These are phyloP conservation scores for Candida silvicultrix DNA, from an alignment of 805 yeast species.

Conservation along the genomic window DNA sequence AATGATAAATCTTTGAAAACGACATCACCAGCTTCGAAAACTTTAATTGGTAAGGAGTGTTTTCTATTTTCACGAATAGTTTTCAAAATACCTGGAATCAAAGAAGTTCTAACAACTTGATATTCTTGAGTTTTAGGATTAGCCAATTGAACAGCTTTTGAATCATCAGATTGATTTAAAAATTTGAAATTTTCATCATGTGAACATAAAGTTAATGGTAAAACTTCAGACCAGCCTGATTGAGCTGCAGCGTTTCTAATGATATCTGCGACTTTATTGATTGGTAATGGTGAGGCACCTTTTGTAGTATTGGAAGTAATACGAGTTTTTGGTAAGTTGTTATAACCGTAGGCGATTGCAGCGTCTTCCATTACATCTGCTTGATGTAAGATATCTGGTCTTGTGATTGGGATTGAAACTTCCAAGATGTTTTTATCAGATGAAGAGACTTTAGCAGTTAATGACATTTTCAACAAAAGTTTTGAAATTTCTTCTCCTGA, in stretches of 20 bases:
- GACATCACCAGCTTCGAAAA: constrained; percentile 93
- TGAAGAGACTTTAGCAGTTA: constrained; percentile 51
- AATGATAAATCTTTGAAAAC: constrained; percentile 72
- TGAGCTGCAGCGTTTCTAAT: constrained; percentile 87
- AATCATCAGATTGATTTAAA: constrained; percentile 69
- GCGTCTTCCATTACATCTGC: constrained; percentile 99
- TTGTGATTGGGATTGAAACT: constrained; percentile 78
- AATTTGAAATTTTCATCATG: constrained; percentile 95
- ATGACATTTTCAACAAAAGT: constrained; percentile 76
- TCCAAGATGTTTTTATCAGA: constrained; percentile 34
- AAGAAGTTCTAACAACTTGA: constrained; percentile 94
- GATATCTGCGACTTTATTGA: constrained; percentile 88
- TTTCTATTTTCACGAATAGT: constrained; percentile 95
- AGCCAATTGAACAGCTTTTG: constrained; percentile 82
- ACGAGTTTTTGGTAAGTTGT: constrained; percentile 73
- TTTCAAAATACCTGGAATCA: constrained; percentile 91
- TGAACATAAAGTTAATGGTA: constrained; percentile 93
- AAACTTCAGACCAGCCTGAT: constrained; percentile 92
- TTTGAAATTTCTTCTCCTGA: constrained; percentile 59
- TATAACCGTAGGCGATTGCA: constrained; percentile 93
- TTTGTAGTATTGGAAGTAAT: constrained; percentile 71
- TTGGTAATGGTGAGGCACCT: constrained; percentile 82
- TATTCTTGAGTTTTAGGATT: constrained; percentile 96
- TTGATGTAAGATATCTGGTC: constrained; percentile 93
- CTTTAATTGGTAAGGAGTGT: constrained; percentile 90